These are phyloP conservation scores for Flaveria brownii DNA, from an alignment of 129 eudicot species.

Conservation along the genomic window DNA sequence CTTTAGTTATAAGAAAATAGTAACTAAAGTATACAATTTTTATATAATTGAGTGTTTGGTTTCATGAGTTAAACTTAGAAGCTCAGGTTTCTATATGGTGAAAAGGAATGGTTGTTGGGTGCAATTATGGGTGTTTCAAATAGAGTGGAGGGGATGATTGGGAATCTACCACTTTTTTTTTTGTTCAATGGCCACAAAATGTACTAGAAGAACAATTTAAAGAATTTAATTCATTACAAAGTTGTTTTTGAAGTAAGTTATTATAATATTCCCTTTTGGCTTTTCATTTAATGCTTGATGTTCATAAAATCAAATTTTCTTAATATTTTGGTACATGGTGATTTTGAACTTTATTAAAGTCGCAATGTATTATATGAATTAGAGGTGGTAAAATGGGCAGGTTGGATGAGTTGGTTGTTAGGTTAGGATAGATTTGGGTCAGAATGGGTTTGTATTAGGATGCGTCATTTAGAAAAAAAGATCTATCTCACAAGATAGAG, in stretches of 20 bases:
- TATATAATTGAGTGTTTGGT: conserved; percentile 6
- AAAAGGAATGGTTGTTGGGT: conserved; percentile 65
- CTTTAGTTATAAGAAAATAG: neutral
- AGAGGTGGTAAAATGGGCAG: no score
- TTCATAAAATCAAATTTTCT: conserved; percentile 2
- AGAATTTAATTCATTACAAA: conserved; percentile 16
- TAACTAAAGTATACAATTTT: neutral
- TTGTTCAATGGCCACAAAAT: conserved; percentile 47
- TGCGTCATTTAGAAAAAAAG: no score
- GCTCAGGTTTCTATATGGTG: conserved; percentile 54
- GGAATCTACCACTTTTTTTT: conserved; percentile 64
- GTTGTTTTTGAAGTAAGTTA: conserved; percentile 20
- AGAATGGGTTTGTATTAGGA: no score
- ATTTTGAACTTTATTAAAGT: no score
- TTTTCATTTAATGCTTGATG: conserved; percentile 27
- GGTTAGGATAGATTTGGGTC: no score
- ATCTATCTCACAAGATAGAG: no score
- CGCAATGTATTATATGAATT: neutral
- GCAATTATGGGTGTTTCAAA: conserved; percentile 72
- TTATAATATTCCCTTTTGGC: conserved; percentile 12
- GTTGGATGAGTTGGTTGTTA: no score
- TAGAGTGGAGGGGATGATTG: conserved; percentile 86
- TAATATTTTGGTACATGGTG: neutral
- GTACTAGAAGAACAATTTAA: conserved; percentile 37
- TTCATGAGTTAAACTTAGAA: conserved; percentile 31